Percentiles rank a stretch among this genome's conserved stretches.
Conservation (phyloP, 73 alveolate genomes). For the Strombidium stylifer region DNA sequence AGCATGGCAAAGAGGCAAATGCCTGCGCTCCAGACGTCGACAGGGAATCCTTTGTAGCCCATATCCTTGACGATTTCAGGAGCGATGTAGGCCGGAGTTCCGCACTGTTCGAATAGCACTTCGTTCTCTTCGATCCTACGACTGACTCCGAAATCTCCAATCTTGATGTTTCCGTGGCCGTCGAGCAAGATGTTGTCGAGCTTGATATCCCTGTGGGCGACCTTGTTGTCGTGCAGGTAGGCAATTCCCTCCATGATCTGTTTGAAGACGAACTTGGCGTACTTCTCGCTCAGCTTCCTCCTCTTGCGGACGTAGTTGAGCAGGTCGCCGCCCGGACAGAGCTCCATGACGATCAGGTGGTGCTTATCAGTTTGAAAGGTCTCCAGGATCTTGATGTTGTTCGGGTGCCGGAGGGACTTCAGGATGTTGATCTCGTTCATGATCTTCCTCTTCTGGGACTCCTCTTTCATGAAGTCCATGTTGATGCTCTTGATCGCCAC, state of each 20-base stretch:
- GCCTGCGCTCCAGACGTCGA: conserved; percentile 70
- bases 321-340: conserved; percentile 87
- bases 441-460: conserved; percentile 44
- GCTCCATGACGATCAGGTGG: conserved; percentile 81
- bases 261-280: conserved; percentile 78
- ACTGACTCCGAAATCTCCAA: conserved; percentile 66
- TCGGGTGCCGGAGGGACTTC: conserved; percentile 52
- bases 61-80: conserved; percentile 57
- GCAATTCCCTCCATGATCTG: conserved; percentile 62
- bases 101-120: conserved; percentile 54
- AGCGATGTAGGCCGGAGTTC: conserved; percentile 75
- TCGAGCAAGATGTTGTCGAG: conserved; percentile 59
- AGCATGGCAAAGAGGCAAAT: conserved; percentile 70
- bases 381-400: conserved; percentile 75
- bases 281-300: conserved; percentile 73
- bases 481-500: conserved; percentile 60
- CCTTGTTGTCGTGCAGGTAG: conserved; percentile 36
- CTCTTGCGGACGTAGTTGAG: conserved; percentile 77
- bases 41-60: conserved; percentile 58
- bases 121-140: conserved; percentile 21
- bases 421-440: conserved; percentile 49
- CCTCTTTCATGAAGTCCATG: conserved; percentile 54
- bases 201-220: conserved; percentile 62
- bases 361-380: conserved; percentile 83
- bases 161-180: conserved; percentile 55